A percentile compares a stretch with the other conserved stretches of the same genome.
phyloP scores from a whole-genome alignment of 495 filamentous ascomycete species.

The Aspergillus egyptiacus region DNA sequence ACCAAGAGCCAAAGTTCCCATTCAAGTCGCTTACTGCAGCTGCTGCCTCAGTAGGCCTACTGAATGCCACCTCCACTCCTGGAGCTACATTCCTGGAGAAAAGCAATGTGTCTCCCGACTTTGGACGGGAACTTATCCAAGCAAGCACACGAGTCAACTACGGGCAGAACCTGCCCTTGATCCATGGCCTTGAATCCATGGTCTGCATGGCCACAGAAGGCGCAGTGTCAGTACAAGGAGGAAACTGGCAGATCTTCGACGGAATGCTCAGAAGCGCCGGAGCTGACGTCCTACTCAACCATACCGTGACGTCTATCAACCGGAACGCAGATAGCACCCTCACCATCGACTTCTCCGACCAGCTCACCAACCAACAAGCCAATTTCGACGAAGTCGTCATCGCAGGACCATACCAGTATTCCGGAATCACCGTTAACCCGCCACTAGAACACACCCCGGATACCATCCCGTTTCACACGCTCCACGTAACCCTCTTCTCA shows the following conservation, averaged over 20 bases:
- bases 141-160: slow-evolving; percentile 94
- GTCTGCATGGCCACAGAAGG: slow-evolving; percentile 89
- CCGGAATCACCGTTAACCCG: slow-evolving; percentile 54
- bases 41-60: slow-evolving; percentile 59
- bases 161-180: slow-evolving; percentile 74
- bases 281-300: slow-evolving; percentile 61
- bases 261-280: slow-evolving; percentile 63
- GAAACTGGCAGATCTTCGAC: slow-evolving; percentile 94
- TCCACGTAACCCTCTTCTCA: slow-evolving; percentile 87
- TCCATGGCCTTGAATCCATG: slow-evolving; percentile 89
- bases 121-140: slow-evolving; percentile 81
- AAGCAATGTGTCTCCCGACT: slow-evolving; percentile 62
- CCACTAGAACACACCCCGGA: slow-evolving; percentile 53
- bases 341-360: slow-evolving; percentile 39
- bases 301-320: slow-evolving; percentile 56
- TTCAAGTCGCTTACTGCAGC: slow-evolving; percentile 67
- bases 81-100: slow-evolving; percentile 62
- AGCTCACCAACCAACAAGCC: slow-evolving; percentile 41
- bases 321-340: slow-evolving; percentile 47
- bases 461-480: slow-evolving; percentile 69
- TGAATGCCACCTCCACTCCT: slow-evolving; percentile 57
- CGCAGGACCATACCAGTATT: slow-evolving; percentile 69
- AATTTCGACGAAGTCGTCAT: slow-evolving; percentile 86
- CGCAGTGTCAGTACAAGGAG: slow-evolving; percentile 70
- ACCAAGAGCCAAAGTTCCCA: slow-evolving; percentile 76